These are phyloP conservation scores for Erucastrum elatum DNA, from an alignment of 345 rosid genomes.

Conservation along the genomic window DNA sequence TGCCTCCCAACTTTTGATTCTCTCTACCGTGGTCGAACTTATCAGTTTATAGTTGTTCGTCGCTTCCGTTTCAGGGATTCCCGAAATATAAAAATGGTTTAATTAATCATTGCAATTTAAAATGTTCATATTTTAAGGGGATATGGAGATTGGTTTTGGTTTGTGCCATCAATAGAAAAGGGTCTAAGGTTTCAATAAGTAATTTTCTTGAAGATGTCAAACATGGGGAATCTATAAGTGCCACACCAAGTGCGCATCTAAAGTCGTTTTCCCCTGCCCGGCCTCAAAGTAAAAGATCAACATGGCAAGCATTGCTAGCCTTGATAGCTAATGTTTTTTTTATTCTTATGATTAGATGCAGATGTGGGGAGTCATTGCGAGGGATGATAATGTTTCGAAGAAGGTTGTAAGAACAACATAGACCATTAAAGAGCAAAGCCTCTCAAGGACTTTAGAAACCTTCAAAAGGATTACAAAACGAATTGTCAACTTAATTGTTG, in stretches of 20 bases:
- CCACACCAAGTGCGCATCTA: not conserved
- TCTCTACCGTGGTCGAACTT: no score
- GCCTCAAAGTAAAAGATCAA: no score
- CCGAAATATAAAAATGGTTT: no score
- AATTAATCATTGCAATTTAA: no score
- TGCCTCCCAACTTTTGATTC: no score
- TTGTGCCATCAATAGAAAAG: not conserved
- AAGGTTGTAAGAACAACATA: slow-evolving; percentile 85
- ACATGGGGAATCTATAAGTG: not conserved
- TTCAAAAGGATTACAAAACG: slow-evolving; percentile 83
- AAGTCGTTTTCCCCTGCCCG: no score
- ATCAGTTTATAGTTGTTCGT: no score
- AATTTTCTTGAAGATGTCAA: not conserved
- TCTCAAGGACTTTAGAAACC: slow-evolving; percentile 76
- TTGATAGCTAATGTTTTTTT: no score
- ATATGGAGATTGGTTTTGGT: not conserved
- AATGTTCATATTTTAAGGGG: not conserved
- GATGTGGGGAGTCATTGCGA: slow-evolving; percentile 88
- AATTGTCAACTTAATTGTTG: slow-evolving; percentile 5
- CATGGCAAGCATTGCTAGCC: no score
- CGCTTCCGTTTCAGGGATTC: no score
- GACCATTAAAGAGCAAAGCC: slow-evolving; percentile 78
- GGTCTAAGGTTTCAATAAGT: not conserved
- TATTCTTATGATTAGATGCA: slow-evolving; percentile 56
- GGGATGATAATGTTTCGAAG: slow-evolving; percentile 81